phyloP scores from a whole-genome alignment of 805 yeast genomes.

The Yamadazyma takamatsuzukensis region DNA sequence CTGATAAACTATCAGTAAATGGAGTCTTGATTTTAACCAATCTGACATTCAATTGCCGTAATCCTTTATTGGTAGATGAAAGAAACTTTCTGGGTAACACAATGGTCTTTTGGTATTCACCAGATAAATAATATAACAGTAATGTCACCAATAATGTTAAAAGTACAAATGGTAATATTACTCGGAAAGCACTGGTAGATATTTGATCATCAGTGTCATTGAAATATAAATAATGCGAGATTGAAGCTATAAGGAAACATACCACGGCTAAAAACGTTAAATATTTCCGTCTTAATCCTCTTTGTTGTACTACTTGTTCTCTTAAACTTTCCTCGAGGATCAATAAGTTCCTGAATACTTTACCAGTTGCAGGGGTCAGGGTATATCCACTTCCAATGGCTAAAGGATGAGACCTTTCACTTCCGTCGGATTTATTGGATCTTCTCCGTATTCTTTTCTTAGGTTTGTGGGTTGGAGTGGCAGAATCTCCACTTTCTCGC shows the following conservation, averaged over 20 bases:
- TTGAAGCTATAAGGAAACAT: conserved; percentile 38
- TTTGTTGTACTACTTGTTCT: conserved; percentile 73
- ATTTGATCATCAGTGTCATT: conserved; percentile 14
- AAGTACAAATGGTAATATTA: conserved; percentile 50
- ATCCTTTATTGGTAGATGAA: conserved; percentile 81
- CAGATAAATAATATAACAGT: conserved; percentile 76
- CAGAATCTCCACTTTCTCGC: conserved; percentile 11
- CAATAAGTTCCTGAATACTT: conserved; percentile 75
- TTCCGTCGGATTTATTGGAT: conserved; percentile 18
- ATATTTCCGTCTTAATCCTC: conserved; percentile 60
- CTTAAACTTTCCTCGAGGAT: conserved; percentile 84
- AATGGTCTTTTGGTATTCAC: conserved; percentile 84
- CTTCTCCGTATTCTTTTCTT: conserved; percentile 23
- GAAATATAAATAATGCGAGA: conserved; percentile 36
- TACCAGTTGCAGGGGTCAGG: conserved; percentile 52
- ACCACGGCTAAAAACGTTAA: conserved; percentile 45
- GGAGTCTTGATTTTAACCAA: conserved; percentile 58
- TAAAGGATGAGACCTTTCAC: conserved; percentile 22
- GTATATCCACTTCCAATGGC: conserved; percentile 28
- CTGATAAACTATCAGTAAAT: conserved; percentile 29
- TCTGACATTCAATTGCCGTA: conserved; percentile 76
- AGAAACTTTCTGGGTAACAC: conserved; percentile 77
- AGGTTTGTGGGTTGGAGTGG: conserved; percentile 18
- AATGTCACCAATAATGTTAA: conserved; percentile 65
- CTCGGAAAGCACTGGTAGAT: conserved; percentile 32